phyloP scores from a whole-genome alignment of 768 basidiomycete genomes.

The Fomitopsis pulvina region DNA sequence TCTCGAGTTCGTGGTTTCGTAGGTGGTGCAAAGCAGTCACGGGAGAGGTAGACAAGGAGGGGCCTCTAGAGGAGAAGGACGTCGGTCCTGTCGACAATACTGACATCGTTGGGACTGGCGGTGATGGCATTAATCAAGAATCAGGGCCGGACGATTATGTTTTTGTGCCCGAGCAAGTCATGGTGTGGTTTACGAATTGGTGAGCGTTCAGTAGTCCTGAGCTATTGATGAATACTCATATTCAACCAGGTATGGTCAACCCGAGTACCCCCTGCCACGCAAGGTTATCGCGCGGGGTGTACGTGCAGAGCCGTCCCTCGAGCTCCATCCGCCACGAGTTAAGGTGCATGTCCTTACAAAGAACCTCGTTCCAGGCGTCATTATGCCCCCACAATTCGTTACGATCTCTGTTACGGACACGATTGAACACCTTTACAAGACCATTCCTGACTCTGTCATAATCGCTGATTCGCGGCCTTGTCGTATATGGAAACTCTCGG shows the following conservation, averaged over 20 bases:
- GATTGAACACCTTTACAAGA: slow-evolving; percentile 8
- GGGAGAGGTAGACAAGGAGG: slow-evolving; percentile 64
- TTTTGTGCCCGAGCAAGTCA: slow-evolving; percentile 66
- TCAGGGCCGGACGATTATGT: slow-evolving; percentile 48
- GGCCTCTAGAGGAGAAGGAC: slow-evolving; percentile 50
- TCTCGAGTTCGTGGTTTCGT: slow-evolving; percentile 66
- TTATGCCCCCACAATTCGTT: slow-evolving; percentile 2
- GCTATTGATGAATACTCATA: slow-evolving; percentile 2
- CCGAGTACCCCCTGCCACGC: slow-evolving; percentile 52
- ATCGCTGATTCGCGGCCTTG: slow-evolving; percentile 19
- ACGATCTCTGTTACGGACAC: slow-evolving; percentile 16
- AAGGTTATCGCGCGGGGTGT: slow-evolving; percentile 58
- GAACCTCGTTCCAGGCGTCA: slow-evolving; percentile 3
- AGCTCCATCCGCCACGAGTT: slow-evolving; percentile 65
- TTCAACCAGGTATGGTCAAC: slow-evolving; percentile 63
- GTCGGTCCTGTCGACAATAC: slow-evolving; percentile 76
- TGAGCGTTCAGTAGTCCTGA: slow-evolving; percentile 29
- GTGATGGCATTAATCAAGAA: slow-evolving; percentile 13
- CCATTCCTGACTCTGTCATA: slow-evolving; percentile 5
- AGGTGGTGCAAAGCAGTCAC: slow-evolving; percentile 71
- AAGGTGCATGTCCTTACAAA: slow-evolving; percentile 30
- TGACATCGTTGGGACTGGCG: slow-evolving; percentile 45
- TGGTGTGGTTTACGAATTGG: slow-evolving; percentile 67
- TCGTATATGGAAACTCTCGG: slow-evolving; percentile 59
- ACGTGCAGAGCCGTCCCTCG: slow-evolving; percentile 46